Conservation (phyloP, 1,284 basidiomycete genomes). For the Heterobasidion irregulare region DNA sequence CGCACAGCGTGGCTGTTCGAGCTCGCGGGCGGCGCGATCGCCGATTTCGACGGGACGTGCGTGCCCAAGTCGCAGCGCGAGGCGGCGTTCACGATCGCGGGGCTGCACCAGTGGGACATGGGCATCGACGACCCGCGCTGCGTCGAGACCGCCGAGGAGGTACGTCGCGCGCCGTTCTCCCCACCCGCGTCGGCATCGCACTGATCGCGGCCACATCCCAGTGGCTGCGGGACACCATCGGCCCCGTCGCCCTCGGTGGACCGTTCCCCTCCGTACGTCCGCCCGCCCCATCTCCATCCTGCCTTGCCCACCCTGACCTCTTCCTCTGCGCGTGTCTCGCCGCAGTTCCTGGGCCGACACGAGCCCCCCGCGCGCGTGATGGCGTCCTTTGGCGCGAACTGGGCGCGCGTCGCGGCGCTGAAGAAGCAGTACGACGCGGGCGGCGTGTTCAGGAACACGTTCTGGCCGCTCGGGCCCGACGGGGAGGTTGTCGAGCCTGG, state of each 20-base stretch:
- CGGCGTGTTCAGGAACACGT: slow-evolving; percentile 63
- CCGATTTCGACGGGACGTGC: slow-evolving; percentile 66
- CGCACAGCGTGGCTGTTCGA: slow-evolving; percentile 81
- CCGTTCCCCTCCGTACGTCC: slow-evolving; percentile 72
- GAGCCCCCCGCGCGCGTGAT: slow-evolving; percentile 56
- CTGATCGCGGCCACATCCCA: slow-evolving; percentile 16
- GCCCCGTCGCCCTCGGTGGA: slow-evolving; percentile 64
- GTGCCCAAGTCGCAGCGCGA: slow-evolving; percentile 71
- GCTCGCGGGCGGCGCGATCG: slow-evolving; percentile 75
- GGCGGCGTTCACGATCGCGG: slow-evolving; percentile 79
- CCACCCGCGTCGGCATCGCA: slow-evolving; percentile 1
- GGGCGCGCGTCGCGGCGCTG: slow-evolving; percentile 56
- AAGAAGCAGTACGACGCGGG: slow-evolving; percentile 71
- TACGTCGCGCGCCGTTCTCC: slow-evolving; percentile 21
- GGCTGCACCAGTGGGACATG: slow-evolving; percentile 89
- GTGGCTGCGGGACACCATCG: slow-evolving; percentile 73
- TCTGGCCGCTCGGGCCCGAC: slow-evolving; percentile 63
- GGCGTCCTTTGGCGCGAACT: slow-evolving; percentile 67
- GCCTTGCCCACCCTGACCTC: not conserved
- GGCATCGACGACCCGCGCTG: slow-evolving; percentile 73
- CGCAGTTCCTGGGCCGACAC: slow-evolving; percentile 70
- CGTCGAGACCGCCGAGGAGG: slow-evolving; percentile 72
- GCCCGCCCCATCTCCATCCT: not conserved
- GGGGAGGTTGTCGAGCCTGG: slow-evolving; percentile 8
- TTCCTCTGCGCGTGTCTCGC: not conserved